Evolutionary conservation across 306 rosid genomes (phyloP).

Genomic region (Castanea mollissima): DNA sequence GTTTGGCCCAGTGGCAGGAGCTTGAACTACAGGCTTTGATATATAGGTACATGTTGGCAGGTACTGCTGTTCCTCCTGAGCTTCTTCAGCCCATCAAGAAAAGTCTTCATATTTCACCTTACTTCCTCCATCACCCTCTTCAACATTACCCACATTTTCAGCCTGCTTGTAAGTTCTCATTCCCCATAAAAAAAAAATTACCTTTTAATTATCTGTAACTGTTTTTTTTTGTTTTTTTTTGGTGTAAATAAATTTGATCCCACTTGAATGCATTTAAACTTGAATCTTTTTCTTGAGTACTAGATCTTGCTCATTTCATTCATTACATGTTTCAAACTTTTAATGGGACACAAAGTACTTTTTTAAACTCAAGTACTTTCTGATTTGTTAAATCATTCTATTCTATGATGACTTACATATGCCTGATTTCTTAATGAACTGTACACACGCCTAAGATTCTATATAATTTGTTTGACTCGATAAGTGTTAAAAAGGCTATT

Average conservation of each 20-base stretch:
- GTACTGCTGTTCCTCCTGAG: slow-evolving; percentile 84
- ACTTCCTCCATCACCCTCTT: slow-evolving; percentile 55
- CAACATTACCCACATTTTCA: slow-evolving; percentile 53
- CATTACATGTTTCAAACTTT: not conserved
- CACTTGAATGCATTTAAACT: too few relatives aligned
- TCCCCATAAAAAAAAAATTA: not conserved
- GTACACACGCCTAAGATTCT: not conserved
- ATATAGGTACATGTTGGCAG: slow-evolving; percentile 81
- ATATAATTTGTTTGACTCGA: not conserved
- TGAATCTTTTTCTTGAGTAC: not conserved
- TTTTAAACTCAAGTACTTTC: not conserved
- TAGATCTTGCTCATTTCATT: not conserved
- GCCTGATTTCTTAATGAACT: not conserved
- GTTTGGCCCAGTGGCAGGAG: slow-evolving; percentile 88
- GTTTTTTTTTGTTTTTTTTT: not conserved
- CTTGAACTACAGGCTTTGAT: slow-evolving; percentile 94
- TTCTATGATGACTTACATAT: not conserved
- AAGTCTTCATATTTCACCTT: slow-evolving; percentile 56
- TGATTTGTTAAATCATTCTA: not conserved
- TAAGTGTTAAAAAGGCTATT: not conserved
- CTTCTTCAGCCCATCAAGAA: slow-evolving; percentile 89
- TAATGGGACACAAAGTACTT: too few relatives aligned
- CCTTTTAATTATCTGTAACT: not conserved
- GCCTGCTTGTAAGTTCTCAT: slow-evolving; percentile 59
- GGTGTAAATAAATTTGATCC: not conserved